Percentiles rank a stretch among this genome's conserved stretches.
Evolutionary conservation across 495 filamentous ascomycete species (phyloP).

Genomic region (Penicillium cinerascens): DNA sequence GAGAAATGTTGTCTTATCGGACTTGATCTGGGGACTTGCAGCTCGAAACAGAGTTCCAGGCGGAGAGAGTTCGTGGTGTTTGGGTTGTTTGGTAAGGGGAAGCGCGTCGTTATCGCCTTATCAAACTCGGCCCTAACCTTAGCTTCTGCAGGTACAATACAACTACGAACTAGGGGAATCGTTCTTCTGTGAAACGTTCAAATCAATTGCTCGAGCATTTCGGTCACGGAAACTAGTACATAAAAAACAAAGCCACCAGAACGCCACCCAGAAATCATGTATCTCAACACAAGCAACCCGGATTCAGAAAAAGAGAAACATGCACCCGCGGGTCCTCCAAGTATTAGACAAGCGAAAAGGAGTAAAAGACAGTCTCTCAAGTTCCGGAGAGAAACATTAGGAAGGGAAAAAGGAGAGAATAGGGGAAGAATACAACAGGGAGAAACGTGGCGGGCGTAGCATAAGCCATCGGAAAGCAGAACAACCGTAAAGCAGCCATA

Average conservation of each 20-base stretch:
- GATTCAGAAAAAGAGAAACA: conserved; percentile 13
- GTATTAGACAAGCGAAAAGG: conserved; percentile 31
- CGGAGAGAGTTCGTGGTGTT: conserved; percentile 17
- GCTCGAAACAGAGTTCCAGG: background rate
- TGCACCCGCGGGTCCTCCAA: conserved; percentile 25
- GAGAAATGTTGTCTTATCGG: background rate
- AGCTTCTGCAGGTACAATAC: background rate
- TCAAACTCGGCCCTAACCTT: conserved; percentile 4
- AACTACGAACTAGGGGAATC: no score
- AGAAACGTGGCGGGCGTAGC: conserved; percentile 2
- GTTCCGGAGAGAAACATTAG: conserved; percentile 11
- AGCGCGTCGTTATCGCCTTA: conserved; percentile 22
- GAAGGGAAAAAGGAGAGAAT: conserved; percentile 3
- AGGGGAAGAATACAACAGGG: conserved; percentile 18
- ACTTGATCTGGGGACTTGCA: conserved; percentile 1
- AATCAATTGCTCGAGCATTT: conserved; percentile 15
- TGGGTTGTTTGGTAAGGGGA: conserved; percentile 15
- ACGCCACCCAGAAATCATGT: conserved; percentile 29
- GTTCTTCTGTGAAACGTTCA: background rate
- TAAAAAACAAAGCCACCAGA: conserved; percentile 22
- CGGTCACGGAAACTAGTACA: conserved; percentile 19
- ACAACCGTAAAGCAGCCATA: conserved; percentile 25
- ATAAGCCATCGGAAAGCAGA: conserved; percentile 26
- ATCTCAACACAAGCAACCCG: conserved; percentile 26
- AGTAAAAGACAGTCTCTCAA: conserved; percentile 11